Conservation (phyloP, 192 early-diverging fungal species). For the Funneliformis mosseae region DNA sequence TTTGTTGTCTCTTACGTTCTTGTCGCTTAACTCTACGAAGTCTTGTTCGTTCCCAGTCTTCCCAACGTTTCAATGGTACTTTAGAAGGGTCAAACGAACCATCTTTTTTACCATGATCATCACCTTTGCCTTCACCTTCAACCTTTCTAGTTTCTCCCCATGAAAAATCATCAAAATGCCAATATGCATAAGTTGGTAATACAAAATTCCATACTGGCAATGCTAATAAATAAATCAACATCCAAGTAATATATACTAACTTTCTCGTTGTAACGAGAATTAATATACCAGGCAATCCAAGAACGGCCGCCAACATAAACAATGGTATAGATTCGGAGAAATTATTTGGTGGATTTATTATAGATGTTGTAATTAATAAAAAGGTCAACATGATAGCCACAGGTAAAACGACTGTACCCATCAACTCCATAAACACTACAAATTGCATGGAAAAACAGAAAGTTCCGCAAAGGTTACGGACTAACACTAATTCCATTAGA, state of each 20-base stretch:
- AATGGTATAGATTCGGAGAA: constrained; percentile 65
- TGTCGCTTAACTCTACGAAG: constrained; percentile 70
- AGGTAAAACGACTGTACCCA: constrained; percentile 78
- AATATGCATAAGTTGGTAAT: constrained; percentile 88
- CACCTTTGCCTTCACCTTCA: constrained; percentile 68
- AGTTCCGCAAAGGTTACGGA: constrained; percentile 92
- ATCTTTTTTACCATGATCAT: constrained; percentile 74
- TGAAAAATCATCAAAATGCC: constrained; percentile 93
- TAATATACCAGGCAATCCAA: constrained; percentile 85
- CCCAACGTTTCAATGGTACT: constrained; percentile 58
- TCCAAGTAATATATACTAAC: constrained; percentile 87
- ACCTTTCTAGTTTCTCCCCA: constrained; percentile 83
- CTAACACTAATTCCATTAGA: constrained; percentile 87
- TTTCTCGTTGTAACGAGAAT: constrained; percentile 88
- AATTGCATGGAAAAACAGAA: constrained; percentile 97
- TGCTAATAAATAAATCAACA: constrained; percentile 79
- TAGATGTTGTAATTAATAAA: constrained; percentile 61
- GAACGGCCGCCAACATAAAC: constrained; percentile 74
- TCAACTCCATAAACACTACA: constrained; percentile 73
- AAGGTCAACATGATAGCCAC: constrained; percentile 75
- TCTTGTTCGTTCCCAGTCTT: constrained; percentile 73
- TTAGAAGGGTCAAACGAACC: constrained; percentile 80
- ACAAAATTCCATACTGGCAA: constrained; percentile 94
- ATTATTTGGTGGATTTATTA: constrained; percentile 56
- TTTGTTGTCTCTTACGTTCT: constrained; percentile 40